A percentile compares a stretch with the other conserved stretches of the same genome.
These are phyloP conservation scores for Linnemannia elongata DNA, from an alignment of 192 early-diverging fungal species.

Conservation along the genomic window DNA sequence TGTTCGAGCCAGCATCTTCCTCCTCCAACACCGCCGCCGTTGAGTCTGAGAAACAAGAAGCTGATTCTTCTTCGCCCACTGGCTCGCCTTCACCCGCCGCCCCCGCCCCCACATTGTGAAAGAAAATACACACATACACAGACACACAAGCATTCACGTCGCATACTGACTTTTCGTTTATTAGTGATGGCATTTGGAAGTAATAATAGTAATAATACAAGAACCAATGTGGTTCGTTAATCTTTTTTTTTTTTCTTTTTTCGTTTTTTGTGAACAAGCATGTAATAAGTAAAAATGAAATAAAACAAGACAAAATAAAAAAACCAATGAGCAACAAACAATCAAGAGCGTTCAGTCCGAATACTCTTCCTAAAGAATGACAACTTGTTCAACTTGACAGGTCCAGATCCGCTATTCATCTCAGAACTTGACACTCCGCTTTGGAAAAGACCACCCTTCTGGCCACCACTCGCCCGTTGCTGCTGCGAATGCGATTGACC, in stretches of 20 bases:
- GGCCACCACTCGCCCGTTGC: slow-evolving; percentile 15
- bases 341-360: slow-evolving; percentile 26
- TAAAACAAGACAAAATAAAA: background rate
- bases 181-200: background rate
- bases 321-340: background rate
- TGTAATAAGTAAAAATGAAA: background rate
- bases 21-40: background rate
- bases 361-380: slow-evolving; percentile 53
- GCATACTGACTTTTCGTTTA: background rate
- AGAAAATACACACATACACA: background rate
- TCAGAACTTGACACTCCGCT: slow-evolving; percentile 35
- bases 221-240: background rate
- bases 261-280: background rate
- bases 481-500: background rate
- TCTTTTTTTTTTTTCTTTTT: background rate
- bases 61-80: background rate
- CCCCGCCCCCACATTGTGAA: background rate
- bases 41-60: background rate
- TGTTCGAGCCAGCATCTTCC: background rate
- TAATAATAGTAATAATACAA: background rate
- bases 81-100: background rate
- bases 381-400: slow-evolving; percentile 39
- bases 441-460: slow-evolving; percentile 38
- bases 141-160: background rate
- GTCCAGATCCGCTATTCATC: slow-evolving; percentile 12